phyloP scores from a whole-genome alignment of 352 stramenopile species.

The Phytophthora pseudosyringae region DNA sequence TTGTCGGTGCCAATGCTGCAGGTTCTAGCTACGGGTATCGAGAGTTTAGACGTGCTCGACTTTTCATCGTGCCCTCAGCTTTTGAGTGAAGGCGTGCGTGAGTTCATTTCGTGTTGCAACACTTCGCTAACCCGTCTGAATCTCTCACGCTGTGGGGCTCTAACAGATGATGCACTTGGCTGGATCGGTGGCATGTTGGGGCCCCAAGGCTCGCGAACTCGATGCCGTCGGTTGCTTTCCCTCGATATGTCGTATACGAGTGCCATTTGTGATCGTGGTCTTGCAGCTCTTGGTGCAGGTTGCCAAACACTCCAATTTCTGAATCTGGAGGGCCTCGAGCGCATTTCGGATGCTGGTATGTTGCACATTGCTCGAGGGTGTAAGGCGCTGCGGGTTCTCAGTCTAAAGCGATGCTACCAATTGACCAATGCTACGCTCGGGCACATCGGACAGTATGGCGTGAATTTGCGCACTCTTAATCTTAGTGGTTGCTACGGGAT shows the following conservation, averaged over 20 bases:
- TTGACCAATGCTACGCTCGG: conserved; percentile 56
- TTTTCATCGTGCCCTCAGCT: conserved; percentile 68
- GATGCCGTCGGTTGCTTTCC: conserved; percentile 65
- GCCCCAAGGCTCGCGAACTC: conserved; percentile 66
- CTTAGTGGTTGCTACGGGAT: conserved; percentile 66
- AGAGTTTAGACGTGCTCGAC: conserved; percentile 57
- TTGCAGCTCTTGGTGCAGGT: conserved; percentile 52
- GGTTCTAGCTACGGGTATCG: conserved; percentile 74
- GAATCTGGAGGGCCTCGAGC: conserved; percentile 73
- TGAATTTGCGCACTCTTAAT: conserved; percentile 64
- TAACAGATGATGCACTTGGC: conserved; percentile 78
- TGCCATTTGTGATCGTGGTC: conserved; percentile 63
- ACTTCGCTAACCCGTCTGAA: conserved; percentile 59
- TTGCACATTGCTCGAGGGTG: conserved; percentile 57
- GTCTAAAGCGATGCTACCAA: conserved; percentile 66
- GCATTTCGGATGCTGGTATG: conserved; percentile 58
- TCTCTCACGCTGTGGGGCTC: conserved; percentile 56
- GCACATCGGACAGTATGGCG: conserved; percentile 55
- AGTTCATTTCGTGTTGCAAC: conserved; percentile 80
- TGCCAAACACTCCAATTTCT: conserved; percentile 73
- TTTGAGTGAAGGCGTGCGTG: conserved; percentile 59
- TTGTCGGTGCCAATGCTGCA: conserved; percentile 67
- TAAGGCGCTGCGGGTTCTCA: conserved; percentile 61
- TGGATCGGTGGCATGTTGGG: conserved; percentile 75
- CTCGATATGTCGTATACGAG: conserved; percentile 73